Evolutionary conservation across 225 moss, liverwort and hornwort genomes (phyloP).

Genomic region (Neckera pumila): DNA sequence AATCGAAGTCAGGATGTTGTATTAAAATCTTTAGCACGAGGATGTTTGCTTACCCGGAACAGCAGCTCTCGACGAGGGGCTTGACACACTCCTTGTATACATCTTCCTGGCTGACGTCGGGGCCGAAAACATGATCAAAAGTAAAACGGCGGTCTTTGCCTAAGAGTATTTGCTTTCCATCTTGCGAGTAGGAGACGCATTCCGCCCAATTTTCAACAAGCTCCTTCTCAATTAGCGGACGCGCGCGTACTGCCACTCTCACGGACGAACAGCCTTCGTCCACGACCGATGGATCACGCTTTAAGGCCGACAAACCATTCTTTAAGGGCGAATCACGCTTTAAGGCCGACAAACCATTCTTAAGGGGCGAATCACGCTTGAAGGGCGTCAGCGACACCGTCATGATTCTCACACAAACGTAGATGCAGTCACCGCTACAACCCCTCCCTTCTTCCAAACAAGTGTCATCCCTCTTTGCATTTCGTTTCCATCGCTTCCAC

Average conservation of each 20-base stretch:
- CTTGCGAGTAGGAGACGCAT: conserved; percentile 66
- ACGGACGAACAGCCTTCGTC: conserved; percentile 70
- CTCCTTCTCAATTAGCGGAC: conserved; percentile 84
- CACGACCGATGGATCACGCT: conserved; percentile 4
- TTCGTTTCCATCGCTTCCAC: conserved; percentile 8
- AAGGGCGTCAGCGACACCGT: conserved; percentile 41
- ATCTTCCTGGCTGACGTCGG: conserved; percentile 61
- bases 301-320: conserved; percentile 12
- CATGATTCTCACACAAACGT: conserved; percentile 18
- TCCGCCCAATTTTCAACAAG: conserved; percentile 73
- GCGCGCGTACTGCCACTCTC: conserved; percentile 77
- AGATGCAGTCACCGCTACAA: background rate
- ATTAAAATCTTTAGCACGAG: background rate
- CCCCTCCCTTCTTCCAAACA: background rate
- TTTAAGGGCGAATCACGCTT: background rate
- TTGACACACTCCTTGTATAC: conserved; percentile 83
- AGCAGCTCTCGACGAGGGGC: conserved; percentile 91
- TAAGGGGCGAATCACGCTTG: background rate
- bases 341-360: background rate
- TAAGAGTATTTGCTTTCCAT: conserved; percentile 61
- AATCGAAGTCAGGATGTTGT: background rate
- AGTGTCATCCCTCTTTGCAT: conserved; percentile 8
- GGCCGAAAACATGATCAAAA: conserved; percentile 86
- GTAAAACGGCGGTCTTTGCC: conserved; percentile 87
- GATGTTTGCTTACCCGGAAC: conserved; percentile 54